Evolutionary conservation across 805 yeast species (phyloP).

Genomic region (Metschnikowia amazonensis): DNA sequence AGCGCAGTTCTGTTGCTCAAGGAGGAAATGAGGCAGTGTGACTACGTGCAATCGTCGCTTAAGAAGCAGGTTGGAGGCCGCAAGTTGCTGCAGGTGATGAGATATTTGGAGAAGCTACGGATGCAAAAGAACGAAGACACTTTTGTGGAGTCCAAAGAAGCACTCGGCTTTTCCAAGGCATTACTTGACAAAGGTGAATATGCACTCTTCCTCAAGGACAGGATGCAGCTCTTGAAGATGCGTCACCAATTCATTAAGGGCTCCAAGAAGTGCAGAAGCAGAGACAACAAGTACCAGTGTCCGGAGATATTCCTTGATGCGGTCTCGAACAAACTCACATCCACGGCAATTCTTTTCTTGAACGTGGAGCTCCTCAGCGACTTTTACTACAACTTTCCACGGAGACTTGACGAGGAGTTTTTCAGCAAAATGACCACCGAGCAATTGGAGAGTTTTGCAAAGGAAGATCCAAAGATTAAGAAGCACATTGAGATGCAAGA

Average conservation of each 20-base stretch:
- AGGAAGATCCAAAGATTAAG: conserved; percentile 88
- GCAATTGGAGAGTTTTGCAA: conserved; percentile 84
- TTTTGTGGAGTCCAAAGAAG: conserved; percentile 54
- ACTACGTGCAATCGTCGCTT: conserved; percentile 53
- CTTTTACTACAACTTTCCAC: conserved; percentile 92
- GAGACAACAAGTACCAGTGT: conserved; percentile 81
- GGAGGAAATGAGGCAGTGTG: conserved; percentile 85
- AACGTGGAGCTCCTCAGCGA: conserved; percentile 93
- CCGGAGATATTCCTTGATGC: conserved; percentile 94
- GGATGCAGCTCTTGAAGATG: conserved; percentile 66
- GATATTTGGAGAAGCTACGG: conserved; percentile 56
- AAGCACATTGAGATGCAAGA: conserved; percentile 91
- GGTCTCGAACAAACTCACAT: conserved; percentile 85
- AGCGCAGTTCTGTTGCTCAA: conserved; percentile 68
- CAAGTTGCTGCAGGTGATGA: conserved; percentile 77
- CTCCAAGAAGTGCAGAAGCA: conserved; percentile 69
- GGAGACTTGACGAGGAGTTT: conserved; percentile 80
- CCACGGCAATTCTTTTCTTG: conserved; percentile 87
- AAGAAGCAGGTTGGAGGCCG: conserved; percentile 76
- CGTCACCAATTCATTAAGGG: conserved; percentile 68
- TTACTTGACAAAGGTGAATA: conserved; percentile 76
- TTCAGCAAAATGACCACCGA: conserved; percentile 61
- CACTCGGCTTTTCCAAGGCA: conserved; percentile 78
- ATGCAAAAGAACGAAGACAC: conserved; percentile 29
- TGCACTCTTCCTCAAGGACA: conserved; percentile 73